Percentiles rank a stretch among this genome's conserved stretches.
Evolutionary conservation across 2,329 filamentous ascomycete species (phyloP).

Genomic region (Aspergillus niger): DNA sequence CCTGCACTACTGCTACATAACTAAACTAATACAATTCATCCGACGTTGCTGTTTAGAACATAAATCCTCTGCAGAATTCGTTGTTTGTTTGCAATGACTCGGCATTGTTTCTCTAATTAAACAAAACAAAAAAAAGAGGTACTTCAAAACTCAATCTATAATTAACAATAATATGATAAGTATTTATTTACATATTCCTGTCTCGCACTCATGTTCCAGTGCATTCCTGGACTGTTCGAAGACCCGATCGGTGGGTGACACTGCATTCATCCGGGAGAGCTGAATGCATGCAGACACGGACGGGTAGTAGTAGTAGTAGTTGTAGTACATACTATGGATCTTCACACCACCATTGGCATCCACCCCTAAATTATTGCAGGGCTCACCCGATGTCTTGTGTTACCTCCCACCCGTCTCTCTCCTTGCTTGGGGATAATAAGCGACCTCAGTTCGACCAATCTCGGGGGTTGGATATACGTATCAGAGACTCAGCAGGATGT

Average conservation of each 20-base stretch:
- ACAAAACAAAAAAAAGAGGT: not conserved
- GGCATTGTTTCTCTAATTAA: not conserved
- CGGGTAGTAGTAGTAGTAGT: not conserved
- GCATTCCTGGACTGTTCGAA: constrained; percentile 1
- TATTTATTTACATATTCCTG: not conserved
- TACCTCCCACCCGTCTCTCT: not conserved
- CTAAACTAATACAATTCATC: too few species aligned
- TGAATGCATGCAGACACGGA: not conserved
- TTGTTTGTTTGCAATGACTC: not conserved
- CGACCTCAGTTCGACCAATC: not conserved
- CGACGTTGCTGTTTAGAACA: too few species aligned
- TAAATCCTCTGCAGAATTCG: not conserved
- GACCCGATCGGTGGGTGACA: not conserved
- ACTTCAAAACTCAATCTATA: too few species aligned
- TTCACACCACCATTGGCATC: constrained; percentile 1
- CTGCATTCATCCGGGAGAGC: not conserved
- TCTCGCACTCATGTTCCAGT: not conserved
- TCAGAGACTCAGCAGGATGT: not conserved
- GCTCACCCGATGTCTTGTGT: not conserved
- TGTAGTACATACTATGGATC: too few species aligned
- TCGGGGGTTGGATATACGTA: not conserved
- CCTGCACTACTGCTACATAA: too few species aligned
- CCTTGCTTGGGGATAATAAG: not conserved
- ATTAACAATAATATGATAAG: too few species aligned
- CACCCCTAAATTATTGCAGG: not conserved